phyloP scores from a whole-genome alignment of 2,329 filamentous ascomycete genomes.

The Paradendryphiella salina region DNA sequence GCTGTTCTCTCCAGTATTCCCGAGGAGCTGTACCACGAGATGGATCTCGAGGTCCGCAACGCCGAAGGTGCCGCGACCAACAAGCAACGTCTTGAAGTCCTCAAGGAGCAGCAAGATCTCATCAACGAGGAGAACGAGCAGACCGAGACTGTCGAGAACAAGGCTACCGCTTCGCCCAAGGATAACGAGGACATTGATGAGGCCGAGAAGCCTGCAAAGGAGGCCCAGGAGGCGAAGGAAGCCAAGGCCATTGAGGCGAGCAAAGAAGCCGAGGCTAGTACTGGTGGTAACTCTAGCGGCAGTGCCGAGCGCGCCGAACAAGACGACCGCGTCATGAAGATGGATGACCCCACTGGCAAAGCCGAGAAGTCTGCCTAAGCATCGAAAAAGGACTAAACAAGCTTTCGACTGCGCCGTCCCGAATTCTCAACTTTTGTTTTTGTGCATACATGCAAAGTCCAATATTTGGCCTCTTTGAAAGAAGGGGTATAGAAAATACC shows the following conservation, averaged over 20 bases:
- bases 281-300: constrained; percentile 28
- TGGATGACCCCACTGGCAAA: constrained; percentile 27
- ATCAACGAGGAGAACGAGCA: constrained; percentile 97
- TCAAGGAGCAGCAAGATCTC: constrained; percentile 97
- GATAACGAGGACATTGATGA: constrained; percentile 94
- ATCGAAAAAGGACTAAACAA: constrained; percentile 18
- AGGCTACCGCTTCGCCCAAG: constrained; percentile 74
- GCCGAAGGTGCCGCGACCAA: constrained; percentile 97
- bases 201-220: constrained; percentile 69
- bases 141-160: constrained; percentile 72
- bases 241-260: constrained; percentile 28
- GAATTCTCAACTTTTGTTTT: constrained; percentile 24
- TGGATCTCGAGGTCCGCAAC: constrained; percentile 95
- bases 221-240: constrained; percentile 20
- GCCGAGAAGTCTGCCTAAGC: constrained; percentile 18
- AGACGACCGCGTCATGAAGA: constrained; percentile 33
- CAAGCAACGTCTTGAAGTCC: constrained; percentile 96
- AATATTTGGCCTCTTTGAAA: constrained; percentile 8
- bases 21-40: constrained; percentile 98
- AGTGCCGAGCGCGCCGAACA: constrained; percentile 42
- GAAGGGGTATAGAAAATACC: constrained; percentile 25
- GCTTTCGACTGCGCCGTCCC: background rate
- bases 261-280: constrained; percentile 40
- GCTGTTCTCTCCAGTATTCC: constrained; percentile 93
- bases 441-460: constrained; percentile 24